Percentiles rank a stretch among this genome's conserved stretches.
Conservation (phyloP, 2,329 filamentous ascomycete genomes). For the Claviceps africana region DNA sequence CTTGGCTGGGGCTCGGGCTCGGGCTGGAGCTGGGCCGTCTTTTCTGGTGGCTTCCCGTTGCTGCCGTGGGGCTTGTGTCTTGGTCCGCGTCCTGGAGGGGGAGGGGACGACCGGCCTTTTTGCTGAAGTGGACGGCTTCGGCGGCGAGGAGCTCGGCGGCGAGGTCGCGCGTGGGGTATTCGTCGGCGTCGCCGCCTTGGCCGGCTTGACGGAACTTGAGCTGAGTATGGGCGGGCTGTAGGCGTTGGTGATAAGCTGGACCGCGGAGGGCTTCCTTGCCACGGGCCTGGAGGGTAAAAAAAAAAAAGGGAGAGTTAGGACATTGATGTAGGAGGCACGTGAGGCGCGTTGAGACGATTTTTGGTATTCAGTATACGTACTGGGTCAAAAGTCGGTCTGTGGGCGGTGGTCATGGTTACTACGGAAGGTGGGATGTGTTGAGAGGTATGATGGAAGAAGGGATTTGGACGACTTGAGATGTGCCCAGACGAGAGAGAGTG, state of each 20-base stretch:
- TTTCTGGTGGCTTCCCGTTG: slow-evolving; percentile 13
- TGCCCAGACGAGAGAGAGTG: neutral
- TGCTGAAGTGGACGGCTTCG: slow-evolving; percentile 76
- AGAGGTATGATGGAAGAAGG: neutral
- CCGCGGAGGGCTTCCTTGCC: slow-evolving; percentile 92
- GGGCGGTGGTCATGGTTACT: slow-evolving; percentile 47
- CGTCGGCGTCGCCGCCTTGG: slow-evolving; percentile 66
- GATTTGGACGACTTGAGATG: slow-evolving; percentile 1
- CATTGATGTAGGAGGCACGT: no score
- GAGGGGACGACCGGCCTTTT: slow-evolving; percentile 37
- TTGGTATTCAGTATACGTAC: slow-evolving; percentile 44
- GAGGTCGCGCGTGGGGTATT: slow-evolving; percentile 62
- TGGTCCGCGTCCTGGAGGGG: slow-evolving; percentile 27
- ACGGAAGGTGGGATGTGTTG: slow-evolving; percentile 1
- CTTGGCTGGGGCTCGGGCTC: slow-evolving; percentile 25
- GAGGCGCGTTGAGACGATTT: no score
- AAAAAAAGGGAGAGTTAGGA: neutral
- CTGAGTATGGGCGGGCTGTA: slow-evolving; percentile 83
- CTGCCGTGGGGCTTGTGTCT: slow-evolving; percentile 26
- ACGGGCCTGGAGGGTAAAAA: slow-evolving; percentile 43
- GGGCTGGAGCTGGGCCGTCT: slow-evolving; percentile 41
- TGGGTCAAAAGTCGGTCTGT: slow-evolving; percentile 91
- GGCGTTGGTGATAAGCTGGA: slow-evolving; percentile 88
- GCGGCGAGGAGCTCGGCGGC: slow-evolving; percentile 80
- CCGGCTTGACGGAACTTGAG: slow-evolving; percentile 80